phyloP scores from a whole-genome alignment of 139 green algal species.

The Nannochloris sp. region DNA sequence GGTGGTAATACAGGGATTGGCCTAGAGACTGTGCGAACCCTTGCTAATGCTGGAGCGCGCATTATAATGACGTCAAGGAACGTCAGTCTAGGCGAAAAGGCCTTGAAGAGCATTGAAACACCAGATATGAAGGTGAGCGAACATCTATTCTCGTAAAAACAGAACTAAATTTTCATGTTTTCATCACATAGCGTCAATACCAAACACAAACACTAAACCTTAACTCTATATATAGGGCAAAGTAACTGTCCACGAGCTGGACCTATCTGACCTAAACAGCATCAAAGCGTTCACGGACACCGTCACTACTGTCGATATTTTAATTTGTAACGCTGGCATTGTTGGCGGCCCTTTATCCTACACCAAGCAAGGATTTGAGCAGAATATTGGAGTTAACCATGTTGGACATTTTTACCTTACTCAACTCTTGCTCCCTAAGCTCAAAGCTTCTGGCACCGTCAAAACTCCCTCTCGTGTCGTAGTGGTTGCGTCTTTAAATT shows the following conservation, averaged over 20 bases:
- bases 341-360: constrained; percentile 22
- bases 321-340: constrained; percentile 23
- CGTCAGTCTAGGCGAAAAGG: constrained; percentile 1
- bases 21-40: constrained; percentile 13
- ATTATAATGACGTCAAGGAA: constrained; percentile 9
- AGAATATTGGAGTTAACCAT: constrained; percentile 40
- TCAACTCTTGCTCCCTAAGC: constrained; percentile 14
- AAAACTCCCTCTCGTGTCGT: constrained; percentile 11
- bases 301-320: not conserved
- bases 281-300: not conserved
- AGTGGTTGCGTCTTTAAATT: constrained; percentile 4
- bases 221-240: no score
- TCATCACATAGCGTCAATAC: no score
- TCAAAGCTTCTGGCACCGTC: constrained; percentile 4
- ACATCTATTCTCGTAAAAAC: no score
- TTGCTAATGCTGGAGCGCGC: constrained; percentile 8
- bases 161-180: no score
- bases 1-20: constrained; percentile 13
- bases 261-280: constrained; percentile 24
- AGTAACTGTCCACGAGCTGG: constrained; percentile 23
- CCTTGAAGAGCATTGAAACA: not conserved
- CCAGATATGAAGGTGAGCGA: not conserved
- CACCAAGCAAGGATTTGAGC: constrained; percentile 43
- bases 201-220: no score
- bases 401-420: constrained; percentile 35